Base-by-base conservation (phyloP, 257 asterid species). In the Petrea volubilis region DNA sequence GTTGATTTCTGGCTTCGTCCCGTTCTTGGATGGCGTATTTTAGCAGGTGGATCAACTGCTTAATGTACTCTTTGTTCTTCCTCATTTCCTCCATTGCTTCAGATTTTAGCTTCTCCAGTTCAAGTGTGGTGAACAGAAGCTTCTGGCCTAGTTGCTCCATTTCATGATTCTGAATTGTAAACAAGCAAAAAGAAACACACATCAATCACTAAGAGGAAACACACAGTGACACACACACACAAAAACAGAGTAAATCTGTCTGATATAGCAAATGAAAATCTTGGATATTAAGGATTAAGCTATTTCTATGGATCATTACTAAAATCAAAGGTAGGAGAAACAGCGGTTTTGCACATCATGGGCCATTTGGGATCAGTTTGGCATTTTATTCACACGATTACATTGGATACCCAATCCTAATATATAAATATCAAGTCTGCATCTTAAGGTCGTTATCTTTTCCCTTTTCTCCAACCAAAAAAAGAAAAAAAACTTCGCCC, bases 1-100 rank as follows among this genome's bases (percentile, higher is more conserved):
- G 77, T 17, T 86, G 80, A 4, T 7, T 56, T 56, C 73, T 74
- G 25, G 92, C 92, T 73, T 86, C 90, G 46, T 88, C 95, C 70
- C 95, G 70, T 70, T 88, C 90, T 24, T 74, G 76, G 27, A 82
- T 49, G 1, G 85, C 82, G 6, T 18, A 71, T 0, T 82, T 79
- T 2, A 88, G 82, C 1, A 86, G 79, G 3, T 77, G 78, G 75
- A 77, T 60, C 10, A 86, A 43, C 60, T 80, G 80, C 53, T 72
- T 72, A 7, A 78, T 58, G 77, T 72, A 50, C 27, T 80, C 92
- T n/a, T 71, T 77, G 74, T 82, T 84, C 36, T 72, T 84, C 17
- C 14, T 40, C 73, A 80, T 68, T 70, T 88, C 86, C 0, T 82
- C 84, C 67, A 13, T 41, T 0, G 85, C 81, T 77, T 84, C 87